Percentiles rank a stretch among this genome's conserved stretches.
phyloP scores from a whole-genome alignment of 208 protist species.

The Crithidia fasciculata region DNA sequence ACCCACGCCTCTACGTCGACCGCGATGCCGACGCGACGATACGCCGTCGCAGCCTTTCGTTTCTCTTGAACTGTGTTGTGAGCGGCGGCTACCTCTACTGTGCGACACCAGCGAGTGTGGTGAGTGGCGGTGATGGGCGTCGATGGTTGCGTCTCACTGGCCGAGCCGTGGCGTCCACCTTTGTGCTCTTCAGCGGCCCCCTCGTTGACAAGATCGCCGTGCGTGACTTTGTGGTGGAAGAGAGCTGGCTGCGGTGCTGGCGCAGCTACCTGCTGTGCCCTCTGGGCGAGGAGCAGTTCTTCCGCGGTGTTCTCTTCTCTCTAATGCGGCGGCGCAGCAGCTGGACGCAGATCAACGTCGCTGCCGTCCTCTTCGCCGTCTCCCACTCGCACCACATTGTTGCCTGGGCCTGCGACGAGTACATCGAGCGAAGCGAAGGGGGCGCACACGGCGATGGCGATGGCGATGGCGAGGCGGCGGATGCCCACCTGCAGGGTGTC shows the following conservation, averaged over 20 bases:
- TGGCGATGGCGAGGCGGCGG: background rate
- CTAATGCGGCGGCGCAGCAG: slow-evolving; percentile 37
- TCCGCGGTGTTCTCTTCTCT: slow-evolving; percentile 66
- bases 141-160: slow-evolving; percentile 9
- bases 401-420: slow-evolving; percentile 38
- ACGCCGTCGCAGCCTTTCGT: slow-evolving; percentile 35
- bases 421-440: slow-evolving; percentile 5
- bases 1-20: slow-evolving; percentile 43
- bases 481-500: background rate
- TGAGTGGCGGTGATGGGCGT: no score
- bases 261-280: slow-evolving; percentile 66
- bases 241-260: slow-evolving; percentile 28
- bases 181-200: slow-evolving; percentile 54
- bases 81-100: slow-evolving; percentile 29
- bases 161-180: slow-evolving; percentile 28
- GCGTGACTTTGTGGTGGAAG: background rate
- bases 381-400: slow-evolving; percentile 72
- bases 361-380: slow-evolving; percentile 64
- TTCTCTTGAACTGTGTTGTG: slow-evolving; percentile 17
- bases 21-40: slow-evolving; percentile 48
- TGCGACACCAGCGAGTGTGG: no score
- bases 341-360: slow-evolving; percentile 37
- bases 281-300: slow-evolving; percentile 80
- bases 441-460: background rate
- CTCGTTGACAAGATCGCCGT: slow-evolving; percentile 29